A percentile compares a stretch with the other conserved stretches of the same genome.
phyloP scores from a whole-genome alignment of 306 rosid genomes.

The Cucumis hystrix region DNA sequence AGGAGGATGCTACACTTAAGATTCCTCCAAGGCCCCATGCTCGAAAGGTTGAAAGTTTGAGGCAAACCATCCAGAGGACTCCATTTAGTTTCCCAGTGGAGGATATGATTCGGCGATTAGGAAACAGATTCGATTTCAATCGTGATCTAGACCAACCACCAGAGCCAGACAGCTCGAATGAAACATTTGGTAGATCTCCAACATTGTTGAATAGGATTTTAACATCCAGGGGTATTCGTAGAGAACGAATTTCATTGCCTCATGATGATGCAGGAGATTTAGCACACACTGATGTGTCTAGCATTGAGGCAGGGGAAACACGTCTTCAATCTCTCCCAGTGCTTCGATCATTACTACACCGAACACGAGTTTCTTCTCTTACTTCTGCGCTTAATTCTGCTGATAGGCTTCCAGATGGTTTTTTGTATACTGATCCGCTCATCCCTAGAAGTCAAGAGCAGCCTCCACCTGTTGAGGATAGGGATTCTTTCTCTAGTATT shows the following conservation, averaged over 20 bases:
- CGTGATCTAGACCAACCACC: conserved; percentile 38
- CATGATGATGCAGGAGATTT: conserved; percentile 49
- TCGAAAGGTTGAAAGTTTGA: conserved; percentile 75
- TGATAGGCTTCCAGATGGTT: conserved; percentile 59
- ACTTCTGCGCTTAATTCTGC: conserved; percentile 54
- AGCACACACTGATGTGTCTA: conserved; percentile 23
- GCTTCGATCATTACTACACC: conserved; percentile 51
- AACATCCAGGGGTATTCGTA: conserved; percentile 59
- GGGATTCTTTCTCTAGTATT: conserved; percentile 85
- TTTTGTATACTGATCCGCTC: conserved; percentile 31
- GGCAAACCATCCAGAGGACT: conserved; percentile 71
- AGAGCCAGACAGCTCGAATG: conserved; percentile 38
- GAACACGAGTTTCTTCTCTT: conserved; percentile 37
- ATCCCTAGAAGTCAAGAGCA: conserved; percentile 51
- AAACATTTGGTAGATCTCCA: conserved; percentile 41
- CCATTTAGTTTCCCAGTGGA: conserved; percentile 52
- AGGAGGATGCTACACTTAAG: conserved; percentile 58
- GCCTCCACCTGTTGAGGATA: conserved; percentile 56
- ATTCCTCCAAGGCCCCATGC: conserved; percentile 80
- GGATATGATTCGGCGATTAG: conserved; percentile 83
- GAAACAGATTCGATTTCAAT: conserved; percentile 55
- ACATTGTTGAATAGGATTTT: conserved; percentile 59
- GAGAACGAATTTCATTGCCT: conserved; percentile 43
- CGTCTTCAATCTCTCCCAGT: conserved; percentile 36
- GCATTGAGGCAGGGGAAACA: conserved; percentile 38